Evolutionary conservation across 2,329 filamentous ascomycete species (phyloP).

Genomic region (Leptographium flavum): DNA sequence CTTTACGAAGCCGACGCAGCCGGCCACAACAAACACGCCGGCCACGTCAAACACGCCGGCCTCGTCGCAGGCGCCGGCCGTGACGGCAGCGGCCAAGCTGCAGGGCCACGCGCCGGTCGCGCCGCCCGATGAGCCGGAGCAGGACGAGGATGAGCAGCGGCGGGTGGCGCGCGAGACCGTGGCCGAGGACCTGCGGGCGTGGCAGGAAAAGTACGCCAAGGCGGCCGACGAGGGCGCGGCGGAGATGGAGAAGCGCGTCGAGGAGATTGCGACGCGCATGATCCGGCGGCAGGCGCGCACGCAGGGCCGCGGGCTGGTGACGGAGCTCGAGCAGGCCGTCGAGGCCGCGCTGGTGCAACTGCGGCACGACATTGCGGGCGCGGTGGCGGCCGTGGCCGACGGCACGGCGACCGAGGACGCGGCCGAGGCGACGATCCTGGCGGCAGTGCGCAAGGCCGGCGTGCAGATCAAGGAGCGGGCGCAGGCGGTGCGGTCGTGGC

Average conservation of each 20-base stretch:
- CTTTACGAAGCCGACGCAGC: constrained; percentile 21
- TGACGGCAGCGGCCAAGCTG: constrained; percentile 6
- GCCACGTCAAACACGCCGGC: constrained; percentile 16
- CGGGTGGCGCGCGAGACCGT: constrained; percentile 53
- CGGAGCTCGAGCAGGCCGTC: constrained; percentile 54
- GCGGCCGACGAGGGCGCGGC: constrained; percentile 67
- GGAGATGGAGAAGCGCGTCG: constrained; percentile 57
- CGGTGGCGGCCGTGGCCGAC: constrained; percentile 37
- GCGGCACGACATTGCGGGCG: constrained; percentile 48
- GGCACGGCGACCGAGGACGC: constrained; percentile 21
- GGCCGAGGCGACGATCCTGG: constrained; percentile 25
- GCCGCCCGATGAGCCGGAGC: constrained; percentile 29
- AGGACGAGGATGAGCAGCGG: constrained; percentile 39
- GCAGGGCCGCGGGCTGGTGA: constrained; percentile 51
- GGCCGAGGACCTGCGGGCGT: constrained; percentile 62
- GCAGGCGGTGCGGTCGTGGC: constrained; percentile 65
- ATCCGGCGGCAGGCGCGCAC: constrained; percentile 50
- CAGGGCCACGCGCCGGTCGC: constrained; percentile 19
- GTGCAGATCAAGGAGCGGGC: constrained; percentile 62
- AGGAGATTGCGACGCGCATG: constrained; percentile 41
- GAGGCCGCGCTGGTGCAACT: constrained; percentile 49
- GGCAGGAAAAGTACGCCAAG: constrained; percentile 78
- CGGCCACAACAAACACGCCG: background rate
- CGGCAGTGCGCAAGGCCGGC: constrained; percentile 50
- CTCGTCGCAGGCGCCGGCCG: constrained; percentile 11